Evolutionary conservation across 2,329 filamentous ascomycete species (phyloP).

Genomic region (Fusarium sp.): DNA sequence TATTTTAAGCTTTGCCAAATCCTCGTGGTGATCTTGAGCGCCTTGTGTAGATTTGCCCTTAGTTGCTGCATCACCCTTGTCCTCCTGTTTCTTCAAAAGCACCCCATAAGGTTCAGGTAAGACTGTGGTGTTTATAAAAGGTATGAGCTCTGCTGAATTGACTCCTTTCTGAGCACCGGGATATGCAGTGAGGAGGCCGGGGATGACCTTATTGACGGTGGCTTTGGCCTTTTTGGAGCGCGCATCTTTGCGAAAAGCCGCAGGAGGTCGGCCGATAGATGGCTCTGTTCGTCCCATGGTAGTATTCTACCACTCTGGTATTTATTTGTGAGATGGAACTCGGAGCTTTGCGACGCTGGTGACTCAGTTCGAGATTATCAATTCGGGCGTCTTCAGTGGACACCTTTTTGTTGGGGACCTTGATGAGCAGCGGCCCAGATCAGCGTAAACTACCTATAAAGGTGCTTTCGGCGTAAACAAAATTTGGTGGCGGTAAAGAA

Average conservation of each 20-base stretch:
- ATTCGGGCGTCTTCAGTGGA: background rate
- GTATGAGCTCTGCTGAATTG: constrained; percentile 59
- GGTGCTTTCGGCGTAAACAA: background rate
- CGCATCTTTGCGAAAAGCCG: constrained; percentile 45
- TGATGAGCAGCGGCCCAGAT: background rate
- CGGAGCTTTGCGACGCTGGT: background rate
- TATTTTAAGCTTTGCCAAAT: background rate
- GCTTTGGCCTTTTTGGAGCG: constrained; percentile 67
- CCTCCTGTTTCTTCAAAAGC: background rate
- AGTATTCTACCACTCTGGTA: rapidly evolving
- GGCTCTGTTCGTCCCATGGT: constrained; percentile 43
- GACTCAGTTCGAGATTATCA: background rate
- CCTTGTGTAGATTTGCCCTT: constrained; percentile 41
- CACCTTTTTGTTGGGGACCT: background rate
- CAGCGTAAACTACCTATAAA: constrained; percentile 1
- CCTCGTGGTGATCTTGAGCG: background rate
- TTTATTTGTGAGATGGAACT: too few relatives aligned
- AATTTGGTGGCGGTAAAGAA: too few relatives aligned
- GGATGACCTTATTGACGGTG: constrained; percentile 69
- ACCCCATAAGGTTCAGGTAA: too few relatives aligned
- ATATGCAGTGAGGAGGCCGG: constrained; percentile 63
- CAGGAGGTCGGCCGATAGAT: constrained; percentile 36
- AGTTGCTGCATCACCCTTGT: constrained; percentile 36
- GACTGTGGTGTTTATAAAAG: background rate
- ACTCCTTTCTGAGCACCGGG: constrained; percentile 65